These are phyloP conservation scores for Kodamaea laetipori DNA, from an alignment of 805 yeast species.

Conservation along the genomic window DNA sequence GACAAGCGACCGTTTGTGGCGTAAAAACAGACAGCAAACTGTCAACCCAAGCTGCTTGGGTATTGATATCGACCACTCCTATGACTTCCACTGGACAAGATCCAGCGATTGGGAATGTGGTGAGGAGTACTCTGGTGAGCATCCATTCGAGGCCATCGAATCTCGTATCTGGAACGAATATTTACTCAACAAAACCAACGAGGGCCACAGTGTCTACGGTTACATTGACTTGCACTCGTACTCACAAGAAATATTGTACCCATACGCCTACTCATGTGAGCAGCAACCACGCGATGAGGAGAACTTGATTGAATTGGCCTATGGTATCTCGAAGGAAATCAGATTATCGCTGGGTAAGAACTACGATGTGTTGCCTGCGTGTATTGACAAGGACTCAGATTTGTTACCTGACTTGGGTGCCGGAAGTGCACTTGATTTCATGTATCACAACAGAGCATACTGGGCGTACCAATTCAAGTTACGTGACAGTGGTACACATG, in stretches of 20 bases:
- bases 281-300: constrained; percentile 77
- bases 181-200: constrained; percentile 42
- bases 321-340: constrained; percentile 75
- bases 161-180: constrained; percentile 42
- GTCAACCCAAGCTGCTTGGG: constrained; percentile 68
- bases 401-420: constrained; percentile 73
- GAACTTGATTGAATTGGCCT: constrained; percentile 76
- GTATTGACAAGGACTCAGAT: constrained; percentile 76
- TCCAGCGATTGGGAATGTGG: constrained; percentile 73
- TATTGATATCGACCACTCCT: constrained; percentile 84
- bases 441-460: constrained; percentile 78
- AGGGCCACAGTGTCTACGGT: constrained; percentile 62
- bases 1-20: constrained; percentile 80
- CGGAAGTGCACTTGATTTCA: constrained; percentile 78
- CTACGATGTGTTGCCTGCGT: constrained; percentile 75
- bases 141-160: constrained; percentile 58
- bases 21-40: constrained; percentile 83
- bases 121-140: constrained; percentile 79
- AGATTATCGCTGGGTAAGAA: constrained; percentile 61
- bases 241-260: constrained; percentile 79
- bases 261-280: constrained; percentile 79
- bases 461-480: constrained; percentile 86
- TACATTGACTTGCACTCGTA: constrained; percentile 84
- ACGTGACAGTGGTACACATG: constrained; percentile 81
- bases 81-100: constrained; percentile 69